Evolutionary conservation across 768 basidiomycete species (phyloP), one percentile per base, ranked within the genome.

Genomic region (Psilocybe subaeruginosa): DNA sequence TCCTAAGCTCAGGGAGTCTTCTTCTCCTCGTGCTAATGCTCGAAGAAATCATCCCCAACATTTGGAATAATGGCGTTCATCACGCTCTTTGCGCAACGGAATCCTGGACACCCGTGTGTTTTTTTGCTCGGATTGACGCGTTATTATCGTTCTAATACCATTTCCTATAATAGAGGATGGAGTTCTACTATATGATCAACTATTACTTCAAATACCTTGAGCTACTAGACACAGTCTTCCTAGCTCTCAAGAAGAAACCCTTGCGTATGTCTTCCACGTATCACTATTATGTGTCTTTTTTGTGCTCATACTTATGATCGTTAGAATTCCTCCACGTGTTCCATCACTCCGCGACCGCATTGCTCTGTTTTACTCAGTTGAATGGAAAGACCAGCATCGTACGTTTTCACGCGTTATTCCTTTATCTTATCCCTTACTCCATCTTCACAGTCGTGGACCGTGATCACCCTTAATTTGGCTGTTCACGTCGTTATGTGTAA

Each of bases 121-220:
- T 55, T 29, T 51, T 31, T 31, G 56, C 27, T 19, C 43, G 14
- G 4, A 65, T 37, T 51, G 52, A 66, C 66, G 66, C 57, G 63
- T 67, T 54, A 33, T 62, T 57, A 16, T 41, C 27, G 11, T 51
- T 49, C 54, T 33, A 59, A 49, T 31, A 30, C 55, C 48, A 43
- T 64, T 37, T 56, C 35, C 30, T 37, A 12, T 27, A 39, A 8
- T 70, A 97, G 95, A 86, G 85, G 73, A 82, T 98, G 74, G 92
- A 98, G 78, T 90, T 95, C 71, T 98, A 93, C 81, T 99, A 99
- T 81, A 95, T 99, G 83, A 82, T 98, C 82, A 99, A 99, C 81
- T 99, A 99, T 80, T 95, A 90, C 78, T 93, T 97, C 86, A 98
- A 98, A 75, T 99, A 98, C 76, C 79, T 97, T 65, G 97, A 99